phyloP scores from a whole-genome alignment of 1,284 basidiomycete species.

The Hortiboletus rubellus region DNA sequence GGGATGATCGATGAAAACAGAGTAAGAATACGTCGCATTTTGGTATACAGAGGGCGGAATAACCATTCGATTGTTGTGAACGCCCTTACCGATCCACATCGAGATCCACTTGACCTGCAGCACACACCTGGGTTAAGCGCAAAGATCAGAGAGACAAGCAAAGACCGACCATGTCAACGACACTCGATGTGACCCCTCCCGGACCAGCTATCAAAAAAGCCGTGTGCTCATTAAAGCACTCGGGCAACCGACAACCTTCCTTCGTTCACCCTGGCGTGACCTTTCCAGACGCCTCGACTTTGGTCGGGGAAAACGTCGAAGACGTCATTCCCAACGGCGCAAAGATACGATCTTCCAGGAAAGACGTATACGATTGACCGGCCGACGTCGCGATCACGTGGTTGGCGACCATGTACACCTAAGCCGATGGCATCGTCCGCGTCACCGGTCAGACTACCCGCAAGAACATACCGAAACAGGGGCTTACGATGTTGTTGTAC shows the following conservation, averaged over 20 bases:
- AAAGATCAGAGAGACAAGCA: not conserved
- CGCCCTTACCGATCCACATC: slow-evolving; percentile 32
- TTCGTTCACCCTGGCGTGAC: slow-evolving; percentile 38
- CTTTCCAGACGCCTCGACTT: slow-evolving; percentile 34
- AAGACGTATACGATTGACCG: slow-evolving; percentile 34
- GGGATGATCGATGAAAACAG: slow-evolving; percentile 17
- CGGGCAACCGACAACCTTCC: slow-evolving; percentile 29
- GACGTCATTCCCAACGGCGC: slow-evolving; percentile 34
- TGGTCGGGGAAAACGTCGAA: slow-evolving; percentile 38
- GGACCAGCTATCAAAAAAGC: slow-evolving; percentile 32
- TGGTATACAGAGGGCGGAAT: slow-evolving; percentile 30
- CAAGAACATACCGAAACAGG: not conserved
- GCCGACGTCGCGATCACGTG: slow-evolving; percentile 39
- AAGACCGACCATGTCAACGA: slow-evolving; percentile 37
- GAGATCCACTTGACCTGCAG: slow-evolving; percentile 38
- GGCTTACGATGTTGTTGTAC: slow-evolving; percentile 43
- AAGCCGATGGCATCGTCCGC: not conserved
- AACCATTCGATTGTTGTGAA: slow-evolving; percentile 25
- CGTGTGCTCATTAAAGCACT: slow-evolving; percentile 27
- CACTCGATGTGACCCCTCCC: slow-evolving; percentile 38
- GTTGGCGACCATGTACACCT: slow-evolving; percentile 40
- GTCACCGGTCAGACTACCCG: not conserved
- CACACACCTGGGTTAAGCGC: not conserved
- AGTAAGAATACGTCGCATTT: slow-evolving; percentile 29
- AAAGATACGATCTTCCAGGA: slow-evolving; percentile 36